A percentile compares a stretch with the other conserved stretches of the same genome.
Conservation (phyloP, 495 filamentous ascomycete species). For the Trypethelium eluteriae region DNA sequence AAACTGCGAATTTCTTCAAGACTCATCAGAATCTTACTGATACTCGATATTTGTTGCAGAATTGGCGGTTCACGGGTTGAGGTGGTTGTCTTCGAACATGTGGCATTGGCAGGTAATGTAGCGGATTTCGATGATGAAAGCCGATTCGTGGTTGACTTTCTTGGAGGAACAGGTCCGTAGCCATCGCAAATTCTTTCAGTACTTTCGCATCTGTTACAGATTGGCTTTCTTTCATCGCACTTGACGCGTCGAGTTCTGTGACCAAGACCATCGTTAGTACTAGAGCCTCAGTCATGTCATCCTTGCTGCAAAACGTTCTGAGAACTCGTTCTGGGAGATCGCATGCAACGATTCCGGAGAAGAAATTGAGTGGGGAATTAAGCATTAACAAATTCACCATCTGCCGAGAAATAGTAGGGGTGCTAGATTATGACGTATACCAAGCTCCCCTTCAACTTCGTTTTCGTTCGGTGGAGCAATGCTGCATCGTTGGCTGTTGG, state of each 20-base stretch:
- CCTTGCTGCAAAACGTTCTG: not conserved
- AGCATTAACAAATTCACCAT: too few species aligned
- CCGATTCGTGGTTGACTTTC: not conserved
- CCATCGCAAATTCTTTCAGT: constrained; percentile 14
- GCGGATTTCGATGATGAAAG: not conserved
- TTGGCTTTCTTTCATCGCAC: constrained; percentile 13
- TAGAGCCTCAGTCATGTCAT: not conserved
- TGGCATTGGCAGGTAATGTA: not conserved
- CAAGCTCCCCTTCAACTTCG: too few species aligned
- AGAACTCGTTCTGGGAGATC: not conserved
- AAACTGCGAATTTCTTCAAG: constrained; percentile 23
- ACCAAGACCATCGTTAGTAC: not conserved
- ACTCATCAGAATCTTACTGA: constrained; percentile 21
- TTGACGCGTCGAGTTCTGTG: constrained; percentile 31
- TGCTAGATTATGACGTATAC: too few species aligned
- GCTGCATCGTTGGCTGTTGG: too few species aligned
- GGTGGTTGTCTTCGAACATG: too few species aligned
- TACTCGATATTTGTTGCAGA: constrained; percentile 11
- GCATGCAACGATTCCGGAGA: not conserved
- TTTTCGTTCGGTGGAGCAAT: too few species aligned
- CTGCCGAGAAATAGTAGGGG: too few species aligned
- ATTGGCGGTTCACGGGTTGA: too few species aligned
- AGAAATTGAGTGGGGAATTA: not conserved
- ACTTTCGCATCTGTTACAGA: constrained; percentile 3
- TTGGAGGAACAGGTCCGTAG: constrained; percentile 4